Base-by-base conservation (phyloP, 192 early-diverging fungal genomes). In the Backusella westeae region DNA sequence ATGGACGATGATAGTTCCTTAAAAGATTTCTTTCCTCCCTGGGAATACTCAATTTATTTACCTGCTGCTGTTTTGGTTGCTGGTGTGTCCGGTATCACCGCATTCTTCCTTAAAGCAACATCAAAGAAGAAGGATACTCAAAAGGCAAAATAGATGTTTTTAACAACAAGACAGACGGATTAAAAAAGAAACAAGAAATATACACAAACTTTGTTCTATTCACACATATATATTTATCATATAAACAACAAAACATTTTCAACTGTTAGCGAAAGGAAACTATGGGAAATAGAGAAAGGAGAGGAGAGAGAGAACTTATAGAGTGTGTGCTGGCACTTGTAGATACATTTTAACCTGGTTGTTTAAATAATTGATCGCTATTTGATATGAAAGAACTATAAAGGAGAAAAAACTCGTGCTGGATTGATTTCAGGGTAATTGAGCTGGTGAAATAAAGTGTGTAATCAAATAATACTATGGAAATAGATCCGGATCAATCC, bases 81-180 rank as follows among this genome's bases (percentile, higher is more conserved):
- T 21, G 96, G 93, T 19, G 83, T 95, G 35, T 91, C 93, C 0
- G 90, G 88, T 26, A 82, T 97, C 56, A 86, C 87, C 49, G 89
- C 89, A 7, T 97, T 98, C 85, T 82, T 97, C 56, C 88, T 93
- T 19, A 85, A 94, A 69, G 91, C 96, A 34, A 93, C 96, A 91
- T 92, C 95, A 78, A 93, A 93, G 81, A 87, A 83, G 35, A 78
- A 74, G 34, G 42, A 53, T 41, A 78, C 69, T 21, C 72, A 78
- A 41, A 78, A 78, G 39, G 65, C 77, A 15, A 78, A 78, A 69
- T 78, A 74, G 32, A 32, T 14, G 2, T 63, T 63, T 14, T 29
- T 63, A 12, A 6, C 46, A 23, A 4, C 8, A 21, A 34, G 35
- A 21, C 36, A 36, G 52, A 38, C 19, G 42, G 42, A 44, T 17